Base-by-base conservation (phyloP, 441 rosid species). In the Syzygium syzygioides region DNA sequence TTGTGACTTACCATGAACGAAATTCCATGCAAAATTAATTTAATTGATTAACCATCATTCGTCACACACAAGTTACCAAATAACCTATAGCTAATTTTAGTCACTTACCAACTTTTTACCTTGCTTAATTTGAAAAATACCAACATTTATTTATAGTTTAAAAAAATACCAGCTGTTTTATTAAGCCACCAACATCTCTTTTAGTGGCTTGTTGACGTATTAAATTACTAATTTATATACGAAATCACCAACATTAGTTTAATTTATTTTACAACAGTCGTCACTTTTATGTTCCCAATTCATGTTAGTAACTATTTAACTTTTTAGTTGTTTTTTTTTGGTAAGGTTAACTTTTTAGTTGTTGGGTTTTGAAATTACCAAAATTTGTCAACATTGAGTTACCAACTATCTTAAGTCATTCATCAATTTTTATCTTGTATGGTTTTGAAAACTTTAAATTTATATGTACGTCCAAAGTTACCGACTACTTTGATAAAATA, bases 141-240 rank as follows among this genome's bases (percentile, higher is more conserved):
- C 76, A 15, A 15, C 0, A 30, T 64, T 15, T 64, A 57, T 57
- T 57, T 57, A 26, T 59, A 0, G 0, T 26, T 59, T 59, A 3
- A 10, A 66, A 66, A 18, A 66, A 3, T 32, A 66, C 7, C 13
- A 3, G 8, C 13, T 8, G 1, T 18, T 18, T 17, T 1, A 30
- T 15, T 30, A 9, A 2, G 32, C 76, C 19, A 66, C 76, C 76
- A 32, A 66, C 12, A 32, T 66, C 3, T 66, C 3, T 66, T 66
- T 2, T 17, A 15, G 41, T 66, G 20, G 37, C 41, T 66, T 19
- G 0, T 9, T 19, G 17, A 66, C 13, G 0, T 11, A 30, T 0
- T 0, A 59, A 26, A 59, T 59, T 26, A 59, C 28, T 59, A 59
- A 59, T 59, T 11, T 5, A 4, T 59, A 26, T n/a, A 59, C 15